These are phyloP conservation scores for Phyllostachys edulis DNA, from an alignment of 176 grass and related monocot genomes.

Conservation along the genomic window DNA sequence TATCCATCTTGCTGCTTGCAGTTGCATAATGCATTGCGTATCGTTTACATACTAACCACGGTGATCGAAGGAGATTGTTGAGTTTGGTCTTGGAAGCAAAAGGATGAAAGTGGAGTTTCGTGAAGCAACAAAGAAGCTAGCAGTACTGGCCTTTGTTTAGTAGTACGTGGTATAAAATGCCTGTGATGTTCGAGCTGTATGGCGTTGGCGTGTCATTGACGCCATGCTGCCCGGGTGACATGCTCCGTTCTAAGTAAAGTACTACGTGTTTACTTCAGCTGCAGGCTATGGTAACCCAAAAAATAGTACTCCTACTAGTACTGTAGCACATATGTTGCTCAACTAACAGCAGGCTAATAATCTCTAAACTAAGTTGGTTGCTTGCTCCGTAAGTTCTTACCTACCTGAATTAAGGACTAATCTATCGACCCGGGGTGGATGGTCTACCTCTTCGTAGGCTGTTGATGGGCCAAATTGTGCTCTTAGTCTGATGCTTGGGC, in stretches of 20 bases:
- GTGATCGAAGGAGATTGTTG: background rate
- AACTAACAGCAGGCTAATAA: background rate
- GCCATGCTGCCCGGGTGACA: background rate
- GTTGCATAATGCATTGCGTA: background rate
- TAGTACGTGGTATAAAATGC: background rate
- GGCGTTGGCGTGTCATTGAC: background rate
- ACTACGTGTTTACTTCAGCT: background rate
- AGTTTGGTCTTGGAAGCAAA: background rate
- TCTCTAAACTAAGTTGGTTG: background rate
- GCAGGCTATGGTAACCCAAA: background rate
- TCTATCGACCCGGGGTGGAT: background rate
- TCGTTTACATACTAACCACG: constrained; percentile 1
- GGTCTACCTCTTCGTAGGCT: background rate
- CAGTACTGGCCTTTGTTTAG: background rate
- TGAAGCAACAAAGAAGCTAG: background rate
- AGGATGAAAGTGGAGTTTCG: too few species aligned
- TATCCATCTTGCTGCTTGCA: background rate
- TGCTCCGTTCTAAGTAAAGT: constrained; percentile 9
- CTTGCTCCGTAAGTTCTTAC: background rate
- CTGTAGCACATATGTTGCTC: background rate
- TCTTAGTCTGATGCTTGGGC: background rate
- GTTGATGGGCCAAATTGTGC: background rate
- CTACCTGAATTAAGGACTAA: background rate
- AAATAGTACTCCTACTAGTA: background rate
- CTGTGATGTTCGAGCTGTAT: background rate